A percentile compares a stretch with the other conserved stretches of the same genome.
Evolutionary conservation across 2,329 filamentous ascomycete species (phyloP).

Genomic region (Ascochyta viciae-villosae): DNA sequence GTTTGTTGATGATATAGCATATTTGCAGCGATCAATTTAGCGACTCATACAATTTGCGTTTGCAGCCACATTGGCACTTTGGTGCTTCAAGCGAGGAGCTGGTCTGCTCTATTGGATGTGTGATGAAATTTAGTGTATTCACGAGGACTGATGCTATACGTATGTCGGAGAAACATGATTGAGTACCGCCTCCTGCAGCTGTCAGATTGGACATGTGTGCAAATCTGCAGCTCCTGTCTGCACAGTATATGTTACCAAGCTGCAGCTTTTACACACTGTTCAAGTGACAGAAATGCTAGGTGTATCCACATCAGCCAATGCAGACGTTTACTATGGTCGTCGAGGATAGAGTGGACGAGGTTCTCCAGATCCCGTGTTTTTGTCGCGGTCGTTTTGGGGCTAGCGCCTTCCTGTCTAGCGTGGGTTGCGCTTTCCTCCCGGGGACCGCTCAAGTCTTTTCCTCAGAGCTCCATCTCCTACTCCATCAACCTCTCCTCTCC

Average conservation of each 20-base stretch:
- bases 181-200: background rate
- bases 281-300: too few species aligned
- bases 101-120: background rate
- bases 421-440: constrained; percentile 39
- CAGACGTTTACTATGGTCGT: too few species aligned
- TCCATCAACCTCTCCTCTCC: constrained; percentile 52
- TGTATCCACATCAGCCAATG: too few species aligned
- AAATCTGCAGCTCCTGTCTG: background rate
- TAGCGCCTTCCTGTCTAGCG: constrained; percentile 23
- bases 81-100: background rate
- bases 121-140: background rate
- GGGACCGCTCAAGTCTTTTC: constrained; percentile 32
- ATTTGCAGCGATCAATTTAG: constrained; percentile 14
- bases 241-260: too few species aligned
- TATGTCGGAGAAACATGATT: background rate
- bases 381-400: constrained; percentile 24
- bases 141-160: background rate
- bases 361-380: constrained; percentile 16
- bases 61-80: background rate
- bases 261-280: too few species aligned
- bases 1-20: constrained; percentile 9
- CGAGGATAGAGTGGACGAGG: too few species aligned
- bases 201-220: constrained; percentile 3
- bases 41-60: constrained; percentile 2
- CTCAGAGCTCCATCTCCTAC: constrained; percentile 43